Evolutionary conservation across 2,329 filamentous ascomycete species (phyloP), one percentile per base, ranked within the genome.

Genomic region (Periconia macrospinosa): DNA sequence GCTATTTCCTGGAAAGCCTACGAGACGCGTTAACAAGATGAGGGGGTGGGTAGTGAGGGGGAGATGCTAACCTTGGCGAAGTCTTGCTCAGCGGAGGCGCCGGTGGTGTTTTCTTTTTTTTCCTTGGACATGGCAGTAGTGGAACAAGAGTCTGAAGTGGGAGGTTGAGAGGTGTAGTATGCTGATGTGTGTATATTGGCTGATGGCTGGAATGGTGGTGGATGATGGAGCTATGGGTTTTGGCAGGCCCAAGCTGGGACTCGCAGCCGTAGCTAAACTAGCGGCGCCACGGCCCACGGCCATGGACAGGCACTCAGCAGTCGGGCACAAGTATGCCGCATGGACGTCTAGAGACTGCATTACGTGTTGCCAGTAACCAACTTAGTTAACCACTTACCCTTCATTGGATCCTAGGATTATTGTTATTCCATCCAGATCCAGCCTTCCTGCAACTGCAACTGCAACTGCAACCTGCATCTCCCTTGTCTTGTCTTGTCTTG

Each of bases 1-100:
- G 77, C 75, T 33, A 81, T 73, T 54, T 80, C 78, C 60, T 80
- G 74, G 65, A 81, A 78, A 35, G 79, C 78, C 79, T 81, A 61
- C 14, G 33, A 47, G 1, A 19, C 27, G 19, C 33, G 30, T 19
- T 17, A 30, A 8, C 2, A 43, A 17, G 23, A 30, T 17, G 14
- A 14, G 23, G 43, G 19, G 14, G 14, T 18, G 40, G 27, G 27
- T 45, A 20, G 42, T 14, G 41, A 23, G 45, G 17, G 40, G 15
- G 42, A 19, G 19, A 18, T 23, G 40, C 55, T 18, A 54, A 73
- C 72, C 59, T 73, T 63, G 18, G 71, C 71, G 49, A 74, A 67
- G 42, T 75, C 72, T 18, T 69, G 61, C 47, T 71, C 70, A 50
- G 61, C 59, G 27, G 57, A 61, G 33, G 61, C 49, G 11, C 47